Evolutionary conservation across 2,329 filamentous ascomycete genomes (phyloP), one percentile per base, ranked within the genome.

Genomic region (Fusarium oxysporum): DNA sequence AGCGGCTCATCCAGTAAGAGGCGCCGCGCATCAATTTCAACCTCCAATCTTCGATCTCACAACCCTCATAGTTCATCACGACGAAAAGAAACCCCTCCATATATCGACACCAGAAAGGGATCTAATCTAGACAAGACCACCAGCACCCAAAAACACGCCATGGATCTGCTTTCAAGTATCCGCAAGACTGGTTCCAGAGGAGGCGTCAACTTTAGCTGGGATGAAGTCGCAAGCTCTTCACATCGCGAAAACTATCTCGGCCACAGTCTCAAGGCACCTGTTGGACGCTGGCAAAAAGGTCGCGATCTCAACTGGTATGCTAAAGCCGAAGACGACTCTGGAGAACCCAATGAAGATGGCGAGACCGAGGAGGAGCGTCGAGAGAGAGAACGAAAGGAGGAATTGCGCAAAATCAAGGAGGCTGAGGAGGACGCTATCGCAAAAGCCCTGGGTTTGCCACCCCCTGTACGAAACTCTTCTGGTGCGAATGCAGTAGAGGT

Each of bases 151-250:
- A 16, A 23, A 21, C 32, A 55, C n/a, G 62, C 68, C 63, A 98
- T 99, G 96, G 96, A 99, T 88, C 89, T 99, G 62, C 90, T 98
- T 61, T 93, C 95, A 67, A 94, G 93, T 45, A 92, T 99, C 70
- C 94, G 95, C 79, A 98, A 99, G 84, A 85, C 87, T 23, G 96
- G 97, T 81, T 96, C 94, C 77, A 92, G 96, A 75, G 96, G 96
- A 79, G 96, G 96, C 80, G 93, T 93, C 82, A 95, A 98, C 82
- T 99, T 99, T 86, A 95, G 92, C 84, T 98, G 96, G 96, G 93
- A 96, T 74, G 95, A 98, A 76, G 96, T 99, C 79, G 92, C 96
- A 81, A 91, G 87, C 73, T 97, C 95, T 55, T 85, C 89, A 28
- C 95, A 97, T 79, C 95, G 96, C 82, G 95, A 99, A 82, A 97